phyloP scores from a whole-genome alignment of 352 stramenopile genomes.

The Phytophthora crassamura region DNA sequence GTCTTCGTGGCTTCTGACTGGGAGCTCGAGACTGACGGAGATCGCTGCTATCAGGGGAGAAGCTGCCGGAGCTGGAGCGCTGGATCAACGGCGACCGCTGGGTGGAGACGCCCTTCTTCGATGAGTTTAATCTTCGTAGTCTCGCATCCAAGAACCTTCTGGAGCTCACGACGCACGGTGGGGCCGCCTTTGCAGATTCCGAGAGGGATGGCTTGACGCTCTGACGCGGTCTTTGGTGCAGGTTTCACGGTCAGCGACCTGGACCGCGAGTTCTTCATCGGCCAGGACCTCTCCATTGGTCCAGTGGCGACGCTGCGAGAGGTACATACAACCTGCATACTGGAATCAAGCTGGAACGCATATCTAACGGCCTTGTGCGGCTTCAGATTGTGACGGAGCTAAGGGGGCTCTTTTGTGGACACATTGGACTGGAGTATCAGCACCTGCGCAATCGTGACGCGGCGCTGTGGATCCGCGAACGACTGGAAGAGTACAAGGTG shows the following conservation, averaged over 20 bases:
- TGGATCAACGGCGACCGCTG: slow-evolving; percentile 87
- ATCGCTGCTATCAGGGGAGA: slow-evolving; percentile 55
- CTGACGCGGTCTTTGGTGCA: slow-evolving; percentile 30
- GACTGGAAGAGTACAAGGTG: slow-evolving; percentile 72
- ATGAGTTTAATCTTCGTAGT: slow-evolving; percentile 87
- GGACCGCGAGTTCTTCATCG: slow-evolving; percentile 93
- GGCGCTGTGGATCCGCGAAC: slow-evolving; percentile 80
- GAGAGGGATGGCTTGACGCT: not conserved
- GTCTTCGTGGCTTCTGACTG: not conserved
- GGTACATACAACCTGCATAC: slow-evolving; percentile 24
- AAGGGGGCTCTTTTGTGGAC: slow-evolving; percentile 96
- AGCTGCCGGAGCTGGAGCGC: slow-evolving; percentile 84
- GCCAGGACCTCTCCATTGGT: slow-evolving; percentile 85
- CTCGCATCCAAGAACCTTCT: slow-evolving; percentile 84
- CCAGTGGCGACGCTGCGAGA: slow-evolving; percentile 79
- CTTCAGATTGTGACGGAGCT: slow-evolving; percentile 93
- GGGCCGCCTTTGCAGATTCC: slow-evolving; percentile 3
- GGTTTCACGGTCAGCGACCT: slow-evolving; percentile 92
- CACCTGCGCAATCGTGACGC: slow-evolving; percentile 96
- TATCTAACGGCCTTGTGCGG: slow-evolving; percentile 61
- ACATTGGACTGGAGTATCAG: slow-evolving; percentile 98
- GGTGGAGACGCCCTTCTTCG: slow-evolving; percentile 88
- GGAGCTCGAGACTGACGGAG: not conserved
- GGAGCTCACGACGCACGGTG: slow-evolving; percentile 84
- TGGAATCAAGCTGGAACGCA: slow-evolving; percentile 32